Evolutionary conservation across 164 flowering plant genomes (phyloP).

Genomic region (Nelumbo lutea): DNA sequence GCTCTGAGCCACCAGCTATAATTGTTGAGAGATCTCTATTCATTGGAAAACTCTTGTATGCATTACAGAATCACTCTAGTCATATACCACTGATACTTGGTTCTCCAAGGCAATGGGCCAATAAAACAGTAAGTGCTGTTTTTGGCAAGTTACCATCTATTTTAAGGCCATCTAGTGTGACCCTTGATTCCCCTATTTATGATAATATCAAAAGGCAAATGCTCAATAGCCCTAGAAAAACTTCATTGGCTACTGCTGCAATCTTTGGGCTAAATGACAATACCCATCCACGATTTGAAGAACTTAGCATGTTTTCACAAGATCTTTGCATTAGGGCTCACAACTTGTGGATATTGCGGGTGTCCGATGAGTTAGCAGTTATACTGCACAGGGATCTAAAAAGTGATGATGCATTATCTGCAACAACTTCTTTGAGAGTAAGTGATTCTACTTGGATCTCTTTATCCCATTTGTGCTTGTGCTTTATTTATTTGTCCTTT

Average conservation of each 20-base stretch:
- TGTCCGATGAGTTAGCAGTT: slow-evolving; percentile 66
- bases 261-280: slow-evolving; percentile 63
- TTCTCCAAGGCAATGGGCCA: slow-evolving; percentile 82
- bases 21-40: slow-evolving; percentile 79
- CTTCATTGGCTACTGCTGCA: slow-evolving; percentile 54
- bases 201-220: slow-evolving; percentile 47
- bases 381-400: slow-evolving; percentile 56
- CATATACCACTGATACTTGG: slow-evolving; percentile 84
- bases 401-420: slow-evolving; percentile 67
- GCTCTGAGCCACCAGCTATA: slow-evolving; percentile 37
- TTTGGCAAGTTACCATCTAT: slow-evolving; percentile 38
- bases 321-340: slow-evolving; percentile 84
- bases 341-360: slow-evolving; percentile 85
- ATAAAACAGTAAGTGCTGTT: slow-evolving; percentile 26
- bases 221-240: slow-evolving; percentile 36
- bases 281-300: slow-evolving; percentile 68
- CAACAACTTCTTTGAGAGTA: slow-evolving; percentile 67
- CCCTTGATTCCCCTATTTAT: slow-evolving; percentile 34
- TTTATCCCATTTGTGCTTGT: neutral
- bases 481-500: neutral
- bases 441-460: slow-evolving; percentile 18
- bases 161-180: slow-evolving; percentile 40
- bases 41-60: slow-evolving; percentile 85
- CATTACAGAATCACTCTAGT: slow-evolving; percentile 73
- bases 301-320: slow-evolving; percentile 40